These are phyloP conservation scores for Crithidia brevicula DNA, from an alignment of 208 protist species.

Conservation along the genomic window DNA sequence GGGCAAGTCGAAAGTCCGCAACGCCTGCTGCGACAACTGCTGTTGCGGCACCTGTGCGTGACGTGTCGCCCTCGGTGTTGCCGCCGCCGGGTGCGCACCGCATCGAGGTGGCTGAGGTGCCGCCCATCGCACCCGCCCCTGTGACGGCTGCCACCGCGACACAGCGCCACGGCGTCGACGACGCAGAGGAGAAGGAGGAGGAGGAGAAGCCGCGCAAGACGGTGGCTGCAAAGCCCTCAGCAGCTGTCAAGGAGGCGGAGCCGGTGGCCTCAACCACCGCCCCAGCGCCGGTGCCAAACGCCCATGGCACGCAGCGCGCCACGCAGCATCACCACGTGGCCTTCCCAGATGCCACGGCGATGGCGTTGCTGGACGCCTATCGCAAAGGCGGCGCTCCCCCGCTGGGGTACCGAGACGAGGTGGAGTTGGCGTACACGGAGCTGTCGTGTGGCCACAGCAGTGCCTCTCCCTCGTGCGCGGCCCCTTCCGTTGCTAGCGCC, in stretches of 20 bases:
- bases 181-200: neutral
- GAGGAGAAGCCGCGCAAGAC: slow-evolving; percentile 24
- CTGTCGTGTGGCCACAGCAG: slow-evolving; percentile 32
- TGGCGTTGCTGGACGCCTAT: slow-evolving; percentile 16
- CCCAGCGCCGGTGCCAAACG: neutral
- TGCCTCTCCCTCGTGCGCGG: slow-evolving; percentile 27
- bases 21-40: neutral
- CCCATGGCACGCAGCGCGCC: neutral
- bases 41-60: neutral
- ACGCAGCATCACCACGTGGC: slow-evolving; percentile 6
- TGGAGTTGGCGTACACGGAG: slow-evolving; percentile 42
- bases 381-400: slow-evolving; percentile 4
- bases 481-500: slow-evolving; percentile 20
- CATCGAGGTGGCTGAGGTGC: slow-evolving; percentile 2
- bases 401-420: slow-evolving; percentile 13
- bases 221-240: slow-evolving; percentile 20
- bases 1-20: neutral
- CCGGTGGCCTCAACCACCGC: neutral
- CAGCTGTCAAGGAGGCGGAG: neutral
- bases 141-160: neutral
- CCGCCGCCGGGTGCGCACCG: slow-evolving; percentile 13
- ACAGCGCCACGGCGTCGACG: neutral
- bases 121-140: neutral
- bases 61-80: slow-evolving; percentile 17
- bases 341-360: slow-evolving; percentile 19